Percentiles rank a stretch among this genome's conserved stretches.
phyloP scores from a whole-genome alignment of 2,329 filamentous ascomycete genomes.

The Monilinia aucupariae region DNA sequence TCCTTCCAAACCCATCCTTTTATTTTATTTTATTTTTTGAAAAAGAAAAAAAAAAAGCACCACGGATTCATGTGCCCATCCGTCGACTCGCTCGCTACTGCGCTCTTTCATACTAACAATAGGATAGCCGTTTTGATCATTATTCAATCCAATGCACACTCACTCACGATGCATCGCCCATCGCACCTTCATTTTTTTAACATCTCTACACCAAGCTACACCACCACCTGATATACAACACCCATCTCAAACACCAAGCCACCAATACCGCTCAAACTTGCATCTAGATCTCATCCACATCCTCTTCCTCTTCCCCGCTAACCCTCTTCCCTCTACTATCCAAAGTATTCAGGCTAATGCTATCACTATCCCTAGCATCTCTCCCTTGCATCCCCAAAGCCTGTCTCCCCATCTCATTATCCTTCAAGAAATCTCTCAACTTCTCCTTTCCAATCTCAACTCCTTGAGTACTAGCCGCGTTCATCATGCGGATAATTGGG shows the following conservation, averaged over 20 bases:
- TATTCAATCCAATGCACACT: background rate
- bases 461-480: constrained; percentile 80
- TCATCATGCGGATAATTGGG: constrained; percentile 91
- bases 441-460: constrained; percentile 88
- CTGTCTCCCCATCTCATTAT: constrained; percentile 76
- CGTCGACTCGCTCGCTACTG: background rate
- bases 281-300: constrained; percentile 37
- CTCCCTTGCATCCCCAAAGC: constrained; percentile 66
- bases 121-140: too few relatives aligned
- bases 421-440: constrained; percentile 82
- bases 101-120: too few relatives aligned
- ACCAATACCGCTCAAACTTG: background rate
- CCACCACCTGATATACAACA: background rate
- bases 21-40: background rate
- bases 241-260: background rate
- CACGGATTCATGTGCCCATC: background rate
- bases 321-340: constrained; percentile 55
- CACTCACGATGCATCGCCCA: background rate
- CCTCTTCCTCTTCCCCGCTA: constrained; percentile 50
- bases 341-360: constrained; percentile 54
- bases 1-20: background rate
- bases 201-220: background rate
- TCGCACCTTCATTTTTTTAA: background rate
- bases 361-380: constrained; percentile 41
- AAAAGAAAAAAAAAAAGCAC: too few relatives aligned